Percentiles rank a stretch among this genome's conserved stretches.
These are phyloP conservation scores for Trichoderma atrobrunneum DNA, from an alignment of 2,329 filamentous ascomycete genomes.

Conservation along the genomic window DNA sequence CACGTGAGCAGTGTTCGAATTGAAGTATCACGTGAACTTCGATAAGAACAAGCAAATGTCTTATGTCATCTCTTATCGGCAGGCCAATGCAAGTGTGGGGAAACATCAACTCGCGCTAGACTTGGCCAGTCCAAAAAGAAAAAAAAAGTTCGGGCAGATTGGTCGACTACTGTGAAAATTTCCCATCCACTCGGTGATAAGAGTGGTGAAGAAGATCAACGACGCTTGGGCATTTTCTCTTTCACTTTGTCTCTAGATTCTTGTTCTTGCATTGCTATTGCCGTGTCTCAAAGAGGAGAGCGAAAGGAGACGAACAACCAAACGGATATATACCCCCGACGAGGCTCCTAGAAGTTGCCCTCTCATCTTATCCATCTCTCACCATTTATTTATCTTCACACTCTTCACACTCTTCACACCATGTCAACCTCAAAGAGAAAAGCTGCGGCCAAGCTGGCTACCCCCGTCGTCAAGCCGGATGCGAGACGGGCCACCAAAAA, in stretches of 20 bases:
- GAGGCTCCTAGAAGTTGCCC: neutral
- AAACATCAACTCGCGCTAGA: conserved; percentile 6
- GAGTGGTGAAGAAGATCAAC: neutral
- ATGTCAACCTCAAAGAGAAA: conserved; percentile 64
- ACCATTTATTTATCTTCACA: neutral
- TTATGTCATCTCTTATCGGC: conserved; percentile 26
- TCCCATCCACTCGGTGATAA: conserved; percentile 26
- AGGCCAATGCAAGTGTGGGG: conserved; percentile 18
- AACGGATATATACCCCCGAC: neutral
- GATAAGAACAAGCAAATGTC: conserved; percentile 16
- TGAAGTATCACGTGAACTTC: conserved; percentile 17
- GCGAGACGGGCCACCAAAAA: conserved; percentile 50
- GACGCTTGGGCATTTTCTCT: neutral
- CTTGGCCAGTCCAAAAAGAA: conserved; percentile 27
- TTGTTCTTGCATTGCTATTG: neutral
- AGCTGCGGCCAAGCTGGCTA: conserved; percentile 54
- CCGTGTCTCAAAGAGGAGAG: neutral
- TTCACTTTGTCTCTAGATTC: neutral
- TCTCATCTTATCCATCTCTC: neutral
- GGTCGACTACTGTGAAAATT: conserved; percentile 35
- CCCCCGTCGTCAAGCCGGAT: conserved; percentile 52
- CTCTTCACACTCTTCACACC: conserved; percentile 11
- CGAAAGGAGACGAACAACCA: neutral
- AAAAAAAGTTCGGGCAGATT: conserved; percentile 35
- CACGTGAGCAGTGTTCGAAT: conserved; percentile 24